A percentile compares a stretch with the other conserved stretches of the same genome.
Conservation (phyloP, 495 filamentous ascomycete genomes). For the Lepidopterella palustris region DNA sequence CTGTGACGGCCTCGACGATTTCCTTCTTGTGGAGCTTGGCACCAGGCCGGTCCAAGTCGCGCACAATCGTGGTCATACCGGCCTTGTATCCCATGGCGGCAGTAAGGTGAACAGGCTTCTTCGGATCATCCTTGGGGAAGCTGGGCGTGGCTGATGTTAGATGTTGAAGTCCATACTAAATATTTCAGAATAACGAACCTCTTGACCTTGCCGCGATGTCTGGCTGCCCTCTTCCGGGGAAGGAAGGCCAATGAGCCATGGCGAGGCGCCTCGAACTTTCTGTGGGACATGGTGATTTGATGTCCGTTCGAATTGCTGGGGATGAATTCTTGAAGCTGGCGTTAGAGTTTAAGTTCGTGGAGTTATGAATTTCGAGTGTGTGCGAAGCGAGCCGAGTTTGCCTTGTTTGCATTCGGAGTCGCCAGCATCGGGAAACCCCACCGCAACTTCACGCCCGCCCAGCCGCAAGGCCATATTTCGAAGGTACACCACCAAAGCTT, state of each 20-base stretch:
- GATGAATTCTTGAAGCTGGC: constrained; percentile 2
- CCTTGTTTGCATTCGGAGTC: neutral
- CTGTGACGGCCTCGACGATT: constrained; percentile 96
- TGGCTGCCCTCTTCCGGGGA: constrained; percentile 91
- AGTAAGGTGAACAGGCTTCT: constrained; percentile 98
- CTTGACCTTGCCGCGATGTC: constrained; percentile 98
- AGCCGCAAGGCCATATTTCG: neutral
- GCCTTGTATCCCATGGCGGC: constrained; percentile 99
- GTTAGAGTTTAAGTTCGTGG: neutral
- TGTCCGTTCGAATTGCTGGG: constrained; percentile 19
- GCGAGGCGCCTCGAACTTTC: constrained; percentile 70
- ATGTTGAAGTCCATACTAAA: constrained; percentile 11
- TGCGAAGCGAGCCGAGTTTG: neutral
- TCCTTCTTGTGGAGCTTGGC: constrained; percentile 99
- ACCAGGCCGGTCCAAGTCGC: constrained; percentile 97
- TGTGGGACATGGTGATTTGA: constrained; percentile 30
- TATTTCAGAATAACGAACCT: constrained; percentile 46
- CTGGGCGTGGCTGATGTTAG: constrained; percentile 41
- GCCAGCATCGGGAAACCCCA: neutral
- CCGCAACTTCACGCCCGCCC: neutral
- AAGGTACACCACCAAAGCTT: constrained; percentile 3
- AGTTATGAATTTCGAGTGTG: constrained; percentile 4
- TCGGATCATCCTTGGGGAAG: constrained; percentile 99
- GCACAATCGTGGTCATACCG: constrained; percentile 99
- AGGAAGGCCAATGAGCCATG: constrained; percentile 98